A percentile compares a stretch with the other conserved stretches of the same genome.
phyloP scores from a whole-genome alignment of 2,329 filamentous ascomycete species.

The Myriosclerotinia curreyana region DNA sequence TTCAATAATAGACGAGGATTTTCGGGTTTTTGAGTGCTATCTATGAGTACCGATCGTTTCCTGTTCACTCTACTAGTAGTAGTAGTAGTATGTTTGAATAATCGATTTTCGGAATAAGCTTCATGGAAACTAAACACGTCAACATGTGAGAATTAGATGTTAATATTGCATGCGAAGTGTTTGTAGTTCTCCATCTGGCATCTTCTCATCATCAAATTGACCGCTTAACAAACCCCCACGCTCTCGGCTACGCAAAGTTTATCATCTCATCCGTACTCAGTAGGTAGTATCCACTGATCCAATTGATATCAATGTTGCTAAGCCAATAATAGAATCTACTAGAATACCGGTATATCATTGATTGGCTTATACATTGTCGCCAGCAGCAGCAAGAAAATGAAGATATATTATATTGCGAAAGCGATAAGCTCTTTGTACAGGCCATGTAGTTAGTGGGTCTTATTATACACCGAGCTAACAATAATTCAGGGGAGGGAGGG shows the following conservation, averaged over 20 bases:
- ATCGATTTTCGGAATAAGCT: neutral
- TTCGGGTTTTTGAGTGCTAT: neutral
- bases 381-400: too few relatives aligned
- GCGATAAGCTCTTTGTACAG: too few relatives aligned
- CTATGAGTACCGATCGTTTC: neutral
- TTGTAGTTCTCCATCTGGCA: neutral
- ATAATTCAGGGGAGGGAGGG: too few relatives aligned
- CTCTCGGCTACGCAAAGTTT: neutral
- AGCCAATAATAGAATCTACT: too few relatives aligned
- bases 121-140: neutral
- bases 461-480: too few relatives aligned
- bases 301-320: too few relatives aligned
- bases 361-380: too few relatives aligned
- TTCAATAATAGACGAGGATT: neutral
- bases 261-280: neutral
- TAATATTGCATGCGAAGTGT: too few relatives aligned
- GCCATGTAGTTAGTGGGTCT: too few relatives aligned
- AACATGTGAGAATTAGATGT: neutral
- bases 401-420: too few relatives aligned
- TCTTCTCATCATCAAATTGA: neutral
- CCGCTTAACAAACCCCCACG: constrained; percentile 7
- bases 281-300: too few relatives aligned
- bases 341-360: too few relatives aligned
- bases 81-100: neutral
- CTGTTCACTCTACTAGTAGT: neutral